Evolutionary conservation across 2,329 filamentous ascomycete species (phyloP), one percentile per base, ranked within the genome.

Genomic region (Pseudocercospora macadamiae): DNA sequence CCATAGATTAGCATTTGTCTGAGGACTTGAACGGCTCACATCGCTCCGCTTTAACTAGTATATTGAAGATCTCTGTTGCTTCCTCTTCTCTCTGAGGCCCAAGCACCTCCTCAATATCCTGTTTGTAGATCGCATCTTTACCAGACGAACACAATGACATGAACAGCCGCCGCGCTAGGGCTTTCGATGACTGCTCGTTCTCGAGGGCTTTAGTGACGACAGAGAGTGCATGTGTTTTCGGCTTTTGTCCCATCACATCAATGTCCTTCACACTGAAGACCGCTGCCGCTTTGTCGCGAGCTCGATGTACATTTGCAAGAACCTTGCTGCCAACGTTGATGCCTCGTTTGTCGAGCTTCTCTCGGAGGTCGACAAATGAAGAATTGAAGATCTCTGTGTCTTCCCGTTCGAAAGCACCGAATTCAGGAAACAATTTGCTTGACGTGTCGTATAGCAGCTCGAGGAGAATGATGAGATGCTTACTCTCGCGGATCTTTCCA

Each of bases 211-310:
- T 63, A 26, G 68, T 45, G 12, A 71, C 68, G 19, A 68, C 64
- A 7, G 60, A 65, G 57, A 66, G 68, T 9, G 63, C 66, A 16
- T 60, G 63, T 0, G 64, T 12, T n/a, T 51, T 26, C 51, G 93
- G 77, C 93, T 86, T 67, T 93, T 91, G 92, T 63, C 90, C 91
- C 0, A 90, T 92, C 62, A 96, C 90, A 70, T 95, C 91, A 3
- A 89, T 89, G 1, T 90, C 90, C 51, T 95, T 83, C 70, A 91
- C 91, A 26, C 91, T 91, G 73, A 96, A 90, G 1, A 87, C 88
- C 1, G 89, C 90, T 0, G 90, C 92, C 56, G 95, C 84, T 75
- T 92, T 93, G 79, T 91, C 90, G 67, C 90, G 89, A 45, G 93
- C 79, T 26, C 23, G 36, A 16, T 47, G 37, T 12, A 55, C 53